Evolutionary conservation across 192 early-diverging fungal genomes (phyloP), one percentile per base, ranked within the genome.

Genomic region (Oehlia diaphana): DNA sequence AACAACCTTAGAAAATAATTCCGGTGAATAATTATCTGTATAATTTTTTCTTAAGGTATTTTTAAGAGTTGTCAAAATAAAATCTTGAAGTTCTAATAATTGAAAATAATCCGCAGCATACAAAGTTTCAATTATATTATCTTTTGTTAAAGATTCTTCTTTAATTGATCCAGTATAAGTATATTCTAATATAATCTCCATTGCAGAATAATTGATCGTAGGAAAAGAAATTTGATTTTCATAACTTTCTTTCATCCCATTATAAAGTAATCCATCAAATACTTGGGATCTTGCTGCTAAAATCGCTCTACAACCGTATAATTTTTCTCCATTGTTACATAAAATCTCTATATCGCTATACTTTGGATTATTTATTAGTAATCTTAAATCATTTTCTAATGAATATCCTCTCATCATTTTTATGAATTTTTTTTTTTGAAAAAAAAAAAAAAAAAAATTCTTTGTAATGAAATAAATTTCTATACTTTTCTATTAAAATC

Each of bases 171-270:
- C 47, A 39, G 53, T 62, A 31, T 74, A 74, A 35, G 47, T 10
- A 28, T 53, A 62, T 62, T 74, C 73, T 33, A 74, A 23, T 19
- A 74, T 53, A 9, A 62, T 35, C 19, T 58, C 13, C 21, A 74
- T 58, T 6, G 26, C 49, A 9, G 33, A 26, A n/a, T 35, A 31
- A n/a, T 74, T 53, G 6, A 74, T 61, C 19, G 61, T 28, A 9
- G 73, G 53, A n/a, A 74, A 37, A 21, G 19, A 42, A 53, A 74
- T 23, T 16, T 62, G 19, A 3, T 63, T 62, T 76, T 61, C 39
- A 33, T 75, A 14, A 8, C 74, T 53, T 73, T 80, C 79, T 37
- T 28, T 39, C 39, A 80, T 63, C 31, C 72, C 61, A 47, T 61
- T 74, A 31, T 61, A 53, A 62, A 80, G 63, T n/a, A 80, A 10